These are phyloP conservation scores for Yamadazyma triangularis DNA, from an alignment of 1,139 yeast species.

Conservation along the genomic window DNA sequence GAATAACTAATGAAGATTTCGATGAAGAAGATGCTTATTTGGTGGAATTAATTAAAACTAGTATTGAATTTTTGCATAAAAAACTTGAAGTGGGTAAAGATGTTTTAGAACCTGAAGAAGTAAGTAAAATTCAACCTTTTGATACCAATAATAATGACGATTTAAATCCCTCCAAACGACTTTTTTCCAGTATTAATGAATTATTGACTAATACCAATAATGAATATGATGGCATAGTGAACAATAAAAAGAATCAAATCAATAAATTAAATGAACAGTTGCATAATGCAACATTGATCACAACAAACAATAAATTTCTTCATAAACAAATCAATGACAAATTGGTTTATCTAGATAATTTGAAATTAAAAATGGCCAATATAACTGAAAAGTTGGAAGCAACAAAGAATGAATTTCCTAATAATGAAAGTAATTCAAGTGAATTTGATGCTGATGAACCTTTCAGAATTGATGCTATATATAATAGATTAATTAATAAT, in stretches of 20 bases:
- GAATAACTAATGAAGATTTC: slow-evolving; percentile 10
- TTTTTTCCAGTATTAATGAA: slow-evolving; percentile 41
- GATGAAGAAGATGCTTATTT: slow-evolving; percentile 23
- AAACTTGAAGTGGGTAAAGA: slow-evolving; percentile 21
- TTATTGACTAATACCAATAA: slow-evolving; percentile 33
- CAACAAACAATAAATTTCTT: slow-evolving; percentile 41
- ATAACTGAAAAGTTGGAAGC: slow-evolving; percentile 33
- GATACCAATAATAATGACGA: slow-evolving; percentile 4
- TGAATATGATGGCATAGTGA: slow-evolving; percentile 38
- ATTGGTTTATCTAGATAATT: slow-evolving; percentile 33
- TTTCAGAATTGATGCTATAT: slow-evolving; percentile 59
- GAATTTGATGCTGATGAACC: slow-evolving; percentile 82
- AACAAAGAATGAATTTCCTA: slow-evolving; percentile 21
- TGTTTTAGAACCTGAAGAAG: slow-evolving; percentile 18
- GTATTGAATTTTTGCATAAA: slow-evolving; percentile 29
- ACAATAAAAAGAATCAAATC: slow-evolving; percentile 34
- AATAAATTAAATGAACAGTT: slow-evolving; percentile 33
- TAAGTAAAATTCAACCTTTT: slow-evolving; percentile 10
- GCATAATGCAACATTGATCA: slow-evolving; percentile 40
- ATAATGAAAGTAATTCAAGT: slow-evolving; percentile 10
- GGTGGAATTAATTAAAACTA: slow-evolving; percentile 32
- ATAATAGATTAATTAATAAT: slow-evolving; percentile 41
- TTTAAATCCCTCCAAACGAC: slow-evolving; percentile 22
- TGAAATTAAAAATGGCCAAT: slow-evolving; percentile 42
- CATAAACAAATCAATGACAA: slow-evolving; percentile 37